Base-by-base conservation (phyloP, 164 flowering plant genomes). In the Piper longum region DNA sequence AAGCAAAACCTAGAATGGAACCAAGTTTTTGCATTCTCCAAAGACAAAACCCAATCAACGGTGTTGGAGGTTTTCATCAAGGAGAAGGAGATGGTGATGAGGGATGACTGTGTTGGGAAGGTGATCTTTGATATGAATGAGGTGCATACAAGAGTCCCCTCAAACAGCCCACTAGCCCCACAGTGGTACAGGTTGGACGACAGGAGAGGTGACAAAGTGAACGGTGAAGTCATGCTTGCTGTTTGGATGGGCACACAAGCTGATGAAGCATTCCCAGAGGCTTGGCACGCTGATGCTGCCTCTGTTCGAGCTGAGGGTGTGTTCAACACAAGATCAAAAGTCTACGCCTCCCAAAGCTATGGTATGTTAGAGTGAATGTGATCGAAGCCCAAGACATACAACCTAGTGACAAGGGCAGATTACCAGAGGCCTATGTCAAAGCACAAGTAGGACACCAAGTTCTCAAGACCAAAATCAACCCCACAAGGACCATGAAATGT, bases 241-340 rank as follows among this genome's bases (percentile, higher is more conserved):
- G 95, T 87, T 48, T 87, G 97, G 97, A 82, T 89, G 81, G 97
- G 91, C 54, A 87, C 95, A 3, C 95, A 87, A 65, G 95, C 91
- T 18, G 95, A 89, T 69, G 97, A 89, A 71, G 95, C 97, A 6
- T 89, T 87, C 59, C 80, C 97, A 2, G 95, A 87, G 64, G 87
- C 97, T 16, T 85, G 92, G 90, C 95, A 88, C 62, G 71, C 95
- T 2, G 97, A 90, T 70, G 89, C 92, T 39, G 82, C 97, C 19
- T 75, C 82, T 1, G 95, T 84, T 54, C 78, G 77, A 6, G 97
- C 91, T 2, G 97, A 89, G 58, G 95, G 92, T 13, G 84, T 86
- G 45, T 75, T 66, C 72, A 90, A 71, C 72, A 76, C 86, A 60
- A 69, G 95, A 56, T 90, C 95, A 43, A 90, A 90, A 63, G 97